These are phyloP conservation scores for Medicago ruthenica DNA, from an alignment of 306 rosid genomes.

Conservation along the genomic window DNA sequence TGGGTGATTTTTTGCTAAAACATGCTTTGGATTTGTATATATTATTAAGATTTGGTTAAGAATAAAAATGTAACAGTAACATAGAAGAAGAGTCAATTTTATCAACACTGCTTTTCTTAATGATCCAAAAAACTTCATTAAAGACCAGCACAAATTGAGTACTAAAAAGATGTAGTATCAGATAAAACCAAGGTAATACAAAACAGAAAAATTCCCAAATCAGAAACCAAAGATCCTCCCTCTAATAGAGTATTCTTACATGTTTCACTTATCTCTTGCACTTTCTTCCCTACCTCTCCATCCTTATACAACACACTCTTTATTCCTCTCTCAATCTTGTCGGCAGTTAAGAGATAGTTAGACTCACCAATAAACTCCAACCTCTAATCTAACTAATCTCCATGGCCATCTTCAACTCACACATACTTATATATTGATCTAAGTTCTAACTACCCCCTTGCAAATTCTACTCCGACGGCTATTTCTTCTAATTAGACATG, in stretches of 20 bases:
- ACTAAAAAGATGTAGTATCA: not conserved
- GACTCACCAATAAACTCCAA: too few species aligned
- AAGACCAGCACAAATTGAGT: not conserved
- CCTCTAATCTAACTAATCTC: too few species aligned
- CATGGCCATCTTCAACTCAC: too few species aligned
- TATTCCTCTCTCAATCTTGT: not conserved
- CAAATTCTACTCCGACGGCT: too few species aligned
- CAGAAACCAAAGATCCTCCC: not conserved
- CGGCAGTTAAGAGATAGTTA: not conserved
- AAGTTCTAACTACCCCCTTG: too few species aligned
- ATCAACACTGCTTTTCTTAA: not conserved
- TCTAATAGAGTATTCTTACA: not conserved
- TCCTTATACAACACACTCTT: not conserved
- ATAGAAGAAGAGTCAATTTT: not conserved
- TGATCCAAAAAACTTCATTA: not conserved
- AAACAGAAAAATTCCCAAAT: not conserved
- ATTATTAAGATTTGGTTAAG: too few species aligned
- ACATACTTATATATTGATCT: too few species aligned
- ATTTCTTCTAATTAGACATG: too few species aligned
- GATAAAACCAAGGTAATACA: not conserved
- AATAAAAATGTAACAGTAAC: too few species aligned
- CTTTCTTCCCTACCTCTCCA: not conserved
- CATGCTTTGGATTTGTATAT: too few species aligned
- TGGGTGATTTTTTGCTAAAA: too few species aligned
- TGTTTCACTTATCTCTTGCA: slow-evolving; percentile 4